Conservation (phyloP, 495 filamentous ascomycete species). For the Sordaria brevicollis region DNA sequence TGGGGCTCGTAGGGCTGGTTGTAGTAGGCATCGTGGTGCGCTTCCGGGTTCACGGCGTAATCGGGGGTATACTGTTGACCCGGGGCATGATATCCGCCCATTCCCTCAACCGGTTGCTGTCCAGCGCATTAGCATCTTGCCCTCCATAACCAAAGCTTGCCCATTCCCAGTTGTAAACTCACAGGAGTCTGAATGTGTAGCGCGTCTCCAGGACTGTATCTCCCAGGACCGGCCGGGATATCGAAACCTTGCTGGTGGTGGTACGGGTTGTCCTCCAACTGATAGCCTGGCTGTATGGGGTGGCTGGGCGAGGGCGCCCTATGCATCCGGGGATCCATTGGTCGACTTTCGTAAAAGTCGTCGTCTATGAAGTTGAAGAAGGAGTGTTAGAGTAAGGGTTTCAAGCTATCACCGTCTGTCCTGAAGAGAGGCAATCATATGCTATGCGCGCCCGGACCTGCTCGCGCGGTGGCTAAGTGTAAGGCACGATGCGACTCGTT, state of each 20-base stretch:
- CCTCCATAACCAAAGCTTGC: background rate
- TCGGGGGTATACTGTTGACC: constrained; percentile 51
- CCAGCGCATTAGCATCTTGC: constrained; percentile 11
- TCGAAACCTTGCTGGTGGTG: constrained; percentile 44
- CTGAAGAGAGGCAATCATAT: background rate
- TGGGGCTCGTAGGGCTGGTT: constrained; percentile 70
- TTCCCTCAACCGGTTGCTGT: constrained; percentile 71
- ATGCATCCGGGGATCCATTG: constrained; percentile 45
- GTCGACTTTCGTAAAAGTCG: constrained; percentile 45
- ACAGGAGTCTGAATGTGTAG: constrained; percentile 65
- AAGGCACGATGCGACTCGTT: background rate
- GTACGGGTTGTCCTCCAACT: constrained; percentile 61
- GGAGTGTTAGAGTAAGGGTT: constrained; percentile 13
- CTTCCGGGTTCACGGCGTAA: constrained; percentile 69
- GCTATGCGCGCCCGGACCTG: background rate
- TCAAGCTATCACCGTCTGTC: background rate
- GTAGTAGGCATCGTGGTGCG: constrained; percentile 80
- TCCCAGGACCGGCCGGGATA: constrained; percentile 53
- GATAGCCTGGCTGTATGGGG: constrained; percentile 51
- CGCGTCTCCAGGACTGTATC: constrained; percentile 46
- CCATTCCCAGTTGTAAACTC: constrained; percentile 19
- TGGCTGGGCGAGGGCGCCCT: constrained; percentile 47
- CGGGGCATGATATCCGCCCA: constrained; percentile 57
- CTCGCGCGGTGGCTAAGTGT: background rate
- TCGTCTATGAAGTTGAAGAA: constrained; percentile 38